These are phyloP conservation scores for Lactarius psammicola DNA, from an alignment of 768 basidiomycete species.

Conservation along the genomic window DNA sequence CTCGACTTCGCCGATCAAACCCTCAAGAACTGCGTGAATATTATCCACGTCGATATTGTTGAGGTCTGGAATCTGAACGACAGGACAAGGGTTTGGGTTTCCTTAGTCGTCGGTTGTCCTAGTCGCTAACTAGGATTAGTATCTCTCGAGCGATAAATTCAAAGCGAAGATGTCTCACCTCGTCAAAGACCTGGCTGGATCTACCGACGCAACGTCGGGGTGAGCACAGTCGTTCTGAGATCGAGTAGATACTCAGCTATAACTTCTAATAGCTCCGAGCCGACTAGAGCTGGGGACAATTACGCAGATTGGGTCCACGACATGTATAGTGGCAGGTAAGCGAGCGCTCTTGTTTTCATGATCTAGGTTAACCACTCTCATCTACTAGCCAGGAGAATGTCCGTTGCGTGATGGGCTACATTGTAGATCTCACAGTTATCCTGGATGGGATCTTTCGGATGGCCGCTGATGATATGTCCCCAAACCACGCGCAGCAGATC, in stretches of 20 bases:
- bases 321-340: neutral
- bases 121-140: neutral
- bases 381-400: conserved; percentile 8
- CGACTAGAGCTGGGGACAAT: too few species aligned
- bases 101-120: neutral
- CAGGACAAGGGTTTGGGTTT: neutral
- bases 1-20: neutral
- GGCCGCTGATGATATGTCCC: too few species aligned
- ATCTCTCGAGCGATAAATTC: conserved; percentile 5
- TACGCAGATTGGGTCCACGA: neutral
- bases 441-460: neutral
- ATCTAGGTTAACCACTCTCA: neutral
- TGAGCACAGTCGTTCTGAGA: neutral
- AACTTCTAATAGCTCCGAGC: neutral
- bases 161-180: conserved; percentile 2
- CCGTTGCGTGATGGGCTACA: conserved; percentile 10
- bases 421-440: conserved; percentile 13
- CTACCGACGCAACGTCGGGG: neutral
- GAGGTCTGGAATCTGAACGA: conserved; percentile 13
- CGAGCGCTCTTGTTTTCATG: neutral
- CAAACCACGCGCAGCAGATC: too few species aligned
- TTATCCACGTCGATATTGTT: conserved; percentile 12
- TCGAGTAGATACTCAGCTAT: neutral
- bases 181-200: neutral
- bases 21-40: neutral